These are phyloP conservation scores for Plenodomus tracheiphilus DNA, from an alignment of 2,329 filamentous ascomycete species.

Conservation along the genomic window DNA sequence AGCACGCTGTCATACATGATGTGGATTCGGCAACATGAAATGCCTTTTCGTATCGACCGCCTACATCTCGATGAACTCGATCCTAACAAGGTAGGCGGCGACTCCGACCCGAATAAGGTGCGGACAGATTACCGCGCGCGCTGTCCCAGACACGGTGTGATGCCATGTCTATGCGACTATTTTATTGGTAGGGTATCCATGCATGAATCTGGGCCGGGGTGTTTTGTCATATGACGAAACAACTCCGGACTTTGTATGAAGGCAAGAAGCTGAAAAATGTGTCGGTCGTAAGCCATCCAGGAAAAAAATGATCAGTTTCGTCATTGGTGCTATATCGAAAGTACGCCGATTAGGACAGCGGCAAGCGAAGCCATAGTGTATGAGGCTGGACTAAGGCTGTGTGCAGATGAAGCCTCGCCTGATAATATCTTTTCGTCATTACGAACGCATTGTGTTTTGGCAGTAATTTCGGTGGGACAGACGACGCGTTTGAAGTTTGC, in stretches of 20 bases:
- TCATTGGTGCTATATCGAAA: slow-evolving; percentile 32
- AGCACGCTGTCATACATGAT: no score
- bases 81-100: neutral
- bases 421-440: slow-evolving; percentile 35
- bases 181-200: slow-evolving; percentile 40
- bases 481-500: slow-evolving; percentile 42
- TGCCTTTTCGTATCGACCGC: neutral
- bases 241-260: slow-evolving; percentile 2
- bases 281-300: slow-evolving; percentile 25
- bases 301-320: slow-evolving; percentile 20
- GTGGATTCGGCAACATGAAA: neutral
- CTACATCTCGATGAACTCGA: neutral
- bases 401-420: slow-evolving; percentile 16
- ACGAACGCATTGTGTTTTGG: slow-evolving; percentile 38
- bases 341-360: slow-evolving; percentile 22
- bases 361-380: slow-evolving; percentile 16
- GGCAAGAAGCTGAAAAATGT: slow-evolving; percentile 20
- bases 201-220: slow-evolving; percentile 30
- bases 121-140: slow-evolving; percentile 6
- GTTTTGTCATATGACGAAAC: slow-evolving; percentile 28
- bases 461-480: slow-evolving; percentile 40
- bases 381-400: slow-evolving; percentile 14
- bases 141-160: slow-evolving; percentile 7
- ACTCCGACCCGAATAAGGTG: slow-evolving; percentile 9
- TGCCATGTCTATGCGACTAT: slow-evolving; percentile 14